Evolutionary conservation across 192 early-diverging fungal species (phyloP).

Genomic region (Backusella mclennaniae): DNA sequence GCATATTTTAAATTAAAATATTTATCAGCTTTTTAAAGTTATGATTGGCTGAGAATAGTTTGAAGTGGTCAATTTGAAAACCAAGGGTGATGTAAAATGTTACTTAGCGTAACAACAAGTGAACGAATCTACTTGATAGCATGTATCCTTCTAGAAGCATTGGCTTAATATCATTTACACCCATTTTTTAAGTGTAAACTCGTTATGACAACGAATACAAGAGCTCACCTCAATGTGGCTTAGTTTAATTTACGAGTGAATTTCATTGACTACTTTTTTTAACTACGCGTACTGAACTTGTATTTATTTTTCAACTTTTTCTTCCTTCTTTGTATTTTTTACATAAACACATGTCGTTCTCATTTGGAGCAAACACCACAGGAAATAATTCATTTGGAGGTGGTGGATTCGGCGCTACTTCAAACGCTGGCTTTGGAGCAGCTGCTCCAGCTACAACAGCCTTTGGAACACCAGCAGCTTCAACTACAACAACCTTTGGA

Average conservation of each 20-base stretch:
- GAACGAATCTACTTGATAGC: neutral
- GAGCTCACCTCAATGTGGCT: neutral
- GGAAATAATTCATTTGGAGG: neutral
- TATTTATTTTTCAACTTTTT: neutral
- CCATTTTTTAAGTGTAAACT: too few species aligned
- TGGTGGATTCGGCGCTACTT: neutral
- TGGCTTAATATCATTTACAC: neutral
- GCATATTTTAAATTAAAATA: neutral
- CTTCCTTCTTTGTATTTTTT: neutral
- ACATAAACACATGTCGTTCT: constrained; percentile 6
- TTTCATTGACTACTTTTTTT: constrained; percentile 2
- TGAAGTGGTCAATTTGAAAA: neutral
- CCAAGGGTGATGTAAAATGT: neutral
- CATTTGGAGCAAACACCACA: constrained; percentile 18
- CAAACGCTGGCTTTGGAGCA: constrained; percentile 10
- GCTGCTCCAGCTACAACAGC: neutral
- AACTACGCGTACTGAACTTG: neutral
- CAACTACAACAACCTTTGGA: constrained; percentile 8
- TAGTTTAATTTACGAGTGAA: neutral
- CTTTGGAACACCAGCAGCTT: neutral
- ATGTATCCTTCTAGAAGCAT: neutral
- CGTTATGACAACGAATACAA: neutral
- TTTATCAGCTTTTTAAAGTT: neutral
- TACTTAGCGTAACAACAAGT: neutral
- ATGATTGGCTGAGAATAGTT: neutral